Evolutionary conservation across 441 rosid genomes (phyloP), one percentile per base, ranked within the genome.

Genomic region (Monsonia emarginata): DNA sequence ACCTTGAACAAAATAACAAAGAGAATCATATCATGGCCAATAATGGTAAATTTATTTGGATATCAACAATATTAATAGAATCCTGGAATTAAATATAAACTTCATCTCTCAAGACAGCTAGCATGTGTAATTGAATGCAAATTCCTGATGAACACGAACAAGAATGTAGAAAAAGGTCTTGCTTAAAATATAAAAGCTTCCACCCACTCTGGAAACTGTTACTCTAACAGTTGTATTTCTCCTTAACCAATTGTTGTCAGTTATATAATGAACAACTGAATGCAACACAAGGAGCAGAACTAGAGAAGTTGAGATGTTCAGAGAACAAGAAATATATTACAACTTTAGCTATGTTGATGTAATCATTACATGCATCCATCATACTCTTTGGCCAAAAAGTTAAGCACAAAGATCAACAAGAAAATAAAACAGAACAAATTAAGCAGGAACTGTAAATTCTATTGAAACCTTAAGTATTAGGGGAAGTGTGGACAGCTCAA

Each of bases 401-500:
- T 61, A 24, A 18, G 31, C 34, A 24, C 2, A 10, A 21, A n/a
- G 2, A 67, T 5, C 48, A 36, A 50, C n/a, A 40, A 40, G n/a
- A 40, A 40, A 40, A 40, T 40, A 40, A 13, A 79, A 26, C 66
- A 22, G 66, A 26, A 30, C 25, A 60, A 32, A 11, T 11, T 36
- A 28, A 34, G 10, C 65, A n/a, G n/a, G n/a, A n/a, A n/a, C n/a
- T n/a, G n/a, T n/a, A n/a, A n/a, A n/a, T 48, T 32, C 71, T 19
- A 62, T 69, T 63, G 66, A 34, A 74, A 95, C 99, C 99, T 95
- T 95, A 69, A 91, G 90, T 67, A 95, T 81, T 71, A 88, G 70
- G 64, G 93, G 97, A 72, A 95, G 99, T 22, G 93, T 84, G 32
- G 97, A 84, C 76, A 91, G 97, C 76, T 95, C 98, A 76, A 95